A percentile compares a stretch with the other conserved stretches of the same genome.
phyloP scores from a whole-genome alignment of 176 grass and related monocot genomes.

The Poa annua region DNA sequence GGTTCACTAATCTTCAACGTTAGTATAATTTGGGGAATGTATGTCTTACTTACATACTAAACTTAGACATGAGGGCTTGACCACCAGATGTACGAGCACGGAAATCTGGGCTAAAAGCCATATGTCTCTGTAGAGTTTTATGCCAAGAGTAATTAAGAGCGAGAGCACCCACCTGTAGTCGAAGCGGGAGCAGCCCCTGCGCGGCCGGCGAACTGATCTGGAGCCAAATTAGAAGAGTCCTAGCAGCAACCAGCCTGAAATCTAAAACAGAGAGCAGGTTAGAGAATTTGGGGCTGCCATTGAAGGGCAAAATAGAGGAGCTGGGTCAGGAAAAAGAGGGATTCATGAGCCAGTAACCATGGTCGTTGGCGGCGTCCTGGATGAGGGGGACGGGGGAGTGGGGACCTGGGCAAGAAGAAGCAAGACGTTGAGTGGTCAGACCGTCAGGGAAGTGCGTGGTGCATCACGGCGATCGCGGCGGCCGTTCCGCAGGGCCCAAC shows the following conservation, averaged over 20 bases:
- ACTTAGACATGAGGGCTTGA: too few relatives aligned
- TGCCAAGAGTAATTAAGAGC: not conserved
- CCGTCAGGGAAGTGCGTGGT: too few relatives aligned
- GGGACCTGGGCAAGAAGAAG: too few relatives aligned
- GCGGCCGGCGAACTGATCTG: not conserved
- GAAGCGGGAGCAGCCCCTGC: not conserved
- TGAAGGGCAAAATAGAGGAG: not conserved
- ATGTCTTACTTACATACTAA: too few relatives aligned
- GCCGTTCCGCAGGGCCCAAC: too few relatives aligned
- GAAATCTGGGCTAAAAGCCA: not conserved
- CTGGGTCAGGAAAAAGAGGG: not conserved
- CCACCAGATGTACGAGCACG: too few relatives aligned
- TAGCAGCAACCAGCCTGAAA: not conserved
- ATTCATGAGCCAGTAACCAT: not conserved
- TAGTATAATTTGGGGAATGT: not conserved
- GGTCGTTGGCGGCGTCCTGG: not conserved
- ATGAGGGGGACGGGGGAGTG: too few relatives aligned
- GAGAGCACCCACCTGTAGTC: not conserved
- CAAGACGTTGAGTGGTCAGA: too few relatives aligned
- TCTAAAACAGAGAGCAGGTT: not conserved
- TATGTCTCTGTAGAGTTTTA: not conserved
- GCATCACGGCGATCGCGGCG: too few relatives aligned
- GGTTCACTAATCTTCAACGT: not conserved
- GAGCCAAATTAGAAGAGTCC: not conserved
- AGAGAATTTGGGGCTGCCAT: not conserved